Conservation (phyloP, 305 asterid species). For the Plantago lanceolata region DNA sequence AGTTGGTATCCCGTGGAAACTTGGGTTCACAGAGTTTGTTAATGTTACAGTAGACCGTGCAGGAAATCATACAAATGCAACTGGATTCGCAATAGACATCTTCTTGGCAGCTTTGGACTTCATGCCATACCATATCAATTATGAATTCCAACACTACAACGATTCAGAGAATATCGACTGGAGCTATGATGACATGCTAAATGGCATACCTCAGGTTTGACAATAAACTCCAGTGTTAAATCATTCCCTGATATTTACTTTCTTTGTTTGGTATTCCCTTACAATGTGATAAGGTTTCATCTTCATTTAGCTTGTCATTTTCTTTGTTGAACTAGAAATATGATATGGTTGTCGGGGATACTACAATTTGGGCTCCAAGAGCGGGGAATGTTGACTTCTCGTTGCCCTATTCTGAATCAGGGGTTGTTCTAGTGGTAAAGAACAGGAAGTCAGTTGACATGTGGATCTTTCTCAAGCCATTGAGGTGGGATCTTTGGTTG, state of each 20-base stretch:
- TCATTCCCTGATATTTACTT: neutral
- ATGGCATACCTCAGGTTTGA: slow-evolving; percentile 28
- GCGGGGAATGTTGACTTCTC: slow-evolving; percentile 37
- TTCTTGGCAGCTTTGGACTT: slow-evolving; percentile 23
- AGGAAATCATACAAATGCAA: slow-evolving; percentile 19
- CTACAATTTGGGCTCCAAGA: slow-evolving; percentile 45
- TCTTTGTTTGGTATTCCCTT: neutral
- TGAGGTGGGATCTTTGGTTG: slow-evolving; percentile 65
- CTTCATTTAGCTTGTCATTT: neutral
- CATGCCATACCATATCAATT: slow-evolving; percentile 17
- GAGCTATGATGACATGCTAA: slow-evolving; percentile 30
- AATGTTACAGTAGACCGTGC: slow-evolving; percentile 22
- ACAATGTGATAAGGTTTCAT: neutral
- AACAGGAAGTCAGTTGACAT: slow-evolving; percentile 37
- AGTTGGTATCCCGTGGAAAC: slow-evolving; percentile 40
- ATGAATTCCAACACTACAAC: slow-evolving; percentile 23
- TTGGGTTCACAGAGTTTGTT: slow-evolving; percentile 35
- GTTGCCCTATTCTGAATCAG: slow-evolving; percentile 48
- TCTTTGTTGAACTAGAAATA: slow-evolving; percentile 21
- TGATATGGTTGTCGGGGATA: slow-evolving; percentile 53
- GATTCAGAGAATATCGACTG: slow-evolving; percentile 18
- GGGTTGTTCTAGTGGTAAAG: slow-evolving; percentile 39
- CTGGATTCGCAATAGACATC: slow-evolving; percentile 41
- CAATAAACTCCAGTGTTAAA: neutral
- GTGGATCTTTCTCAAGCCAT: slow-evolving; percentile 50